A percentile compares a stretch with the other conserved stretches of the same genome.
These are phyloP conservation scores for Hippophae gyantsensis DNA, from an alignment of 306 rosid genomes.

Conservation along the genomic window DNA sequence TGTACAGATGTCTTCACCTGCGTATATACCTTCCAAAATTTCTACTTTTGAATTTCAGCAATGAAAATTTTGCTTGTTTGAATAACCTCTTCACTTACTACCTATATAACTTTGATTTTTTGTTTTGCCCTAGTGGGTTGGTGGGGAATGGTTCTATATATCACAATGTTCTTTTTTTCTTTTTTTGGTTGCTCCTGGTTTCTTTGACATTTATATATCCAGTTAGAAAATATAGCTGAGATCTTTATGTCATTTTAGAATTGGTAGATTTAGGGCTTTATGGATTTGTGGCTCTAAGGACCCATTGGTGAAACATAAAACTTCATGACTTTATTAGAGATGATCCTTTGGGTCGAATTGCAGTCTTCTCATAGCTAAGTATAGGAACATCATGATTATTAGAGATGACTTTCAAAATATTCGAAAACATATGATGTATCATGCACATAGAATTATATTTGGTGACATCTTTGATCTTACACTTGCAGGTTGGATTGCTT, in stretches of 20 bases:
- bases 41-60: neutral
- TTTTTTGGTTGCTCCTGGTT: neutral
- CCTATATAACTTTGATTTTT: too few relatives aligned
- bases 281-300: neutral
- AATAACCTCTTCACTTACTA: neutral
- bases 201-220: too few relatives aligned
- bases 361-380: neutral
- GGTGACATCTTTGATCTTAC: conserved; percentile 6
- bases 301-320: neutral
- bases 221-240: neutral
- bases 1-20: neutral
- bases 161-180: neutral
- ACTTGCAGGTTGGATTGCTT: conserved; percentile 45
- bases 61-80: neutral
- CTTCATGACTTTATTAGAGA: neutral
- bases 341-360: neutral
- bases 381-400: neutral
- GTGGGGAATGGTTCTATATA: too few relatives aligned
- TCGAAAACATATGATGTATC: neutral
- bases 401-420: neutral
- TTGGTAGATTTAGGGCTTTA: neutral
- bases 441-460: neutral
- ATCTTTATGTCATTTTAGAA: neutral
- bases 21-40: too few relatives aligned
- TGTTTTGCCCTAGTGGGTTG: too few relatives aligned